Percentiles rank a stretch among this genome's conserved stretches.
phyloP scores from a whole-genome alignment of 345 rosid genomes.

The Populus alba region DNA sequence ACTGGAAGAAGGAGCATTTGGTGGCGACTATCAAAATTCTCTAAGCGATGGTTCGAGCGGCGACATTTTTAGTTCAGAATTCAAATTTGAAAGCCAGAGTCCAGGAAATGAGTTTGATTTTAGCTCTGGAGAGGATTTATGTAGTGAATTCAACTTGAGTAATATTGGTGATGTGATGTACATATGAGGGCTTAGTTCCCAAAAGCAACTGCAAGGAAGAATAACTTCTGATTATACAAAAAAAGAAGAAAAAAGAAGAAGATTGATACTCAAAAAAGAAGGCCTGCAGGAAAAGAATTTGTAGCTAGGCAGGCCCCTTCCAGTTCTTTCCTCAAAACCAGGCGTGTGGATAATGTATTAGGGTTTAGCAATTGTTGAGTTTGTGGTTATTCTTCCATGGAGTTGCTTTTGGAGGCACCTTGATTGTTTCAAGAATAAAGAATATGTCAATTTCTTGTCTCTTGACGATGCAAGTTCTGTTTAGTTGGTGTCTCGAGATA shows the following conservation, averaged over 20 bases:
- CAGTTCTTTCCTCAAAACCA: not conserved
- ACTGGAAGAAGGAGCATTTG: slow-evolving; percentile 27
- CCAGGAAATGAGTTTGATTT: slow-evolving; percentile 45
- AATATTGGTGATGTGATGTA: slow-evolving; percentile 35
- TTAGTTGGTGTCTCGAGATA: no score
- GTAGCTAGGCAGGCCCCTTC: not conserved
- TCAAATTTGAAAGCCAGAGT: slow-evolving; percentile 47
- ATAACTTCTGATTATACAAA: slow-evolving; percentile 22
- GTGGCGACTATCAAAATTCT: slow-evolving; percentile 27
- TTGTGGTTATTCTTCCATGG: slow-evolving; percentile 23
- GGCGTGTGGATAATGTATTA: not conserved
- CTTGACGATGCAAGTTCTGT: no score
- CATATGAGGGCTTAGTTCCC: slow-evolving; percentile 27
- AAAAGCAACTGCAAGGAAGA: slow-evolving; percentile 19
- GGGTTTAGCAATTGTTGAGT: not conserved
- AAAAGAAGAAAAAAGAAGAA: not conserved
- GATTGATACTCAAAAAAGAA: not conserved
- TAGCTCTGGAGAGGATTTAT: slow-evolving; percentile 33
- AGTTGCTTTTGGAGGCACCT: not conserved
- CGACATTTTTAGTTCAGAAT: slow-evolving; percentile 43
- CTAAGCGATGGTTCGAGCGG: slow-evolving; percentile 24
- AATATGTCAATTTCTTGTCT: not conserved
- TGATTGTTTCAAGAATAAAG: not conserved
- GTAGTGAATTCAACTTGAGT: slow-evolving; percentile 39
- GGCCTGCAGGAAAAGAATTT: not conserved